Evolutionary conservation across 2,329 filamentous ascomycete genomes (phyloP), one percentile per base, ranked within the genome.

Genomic region (Zymoseptoria passerinii): DNA sequence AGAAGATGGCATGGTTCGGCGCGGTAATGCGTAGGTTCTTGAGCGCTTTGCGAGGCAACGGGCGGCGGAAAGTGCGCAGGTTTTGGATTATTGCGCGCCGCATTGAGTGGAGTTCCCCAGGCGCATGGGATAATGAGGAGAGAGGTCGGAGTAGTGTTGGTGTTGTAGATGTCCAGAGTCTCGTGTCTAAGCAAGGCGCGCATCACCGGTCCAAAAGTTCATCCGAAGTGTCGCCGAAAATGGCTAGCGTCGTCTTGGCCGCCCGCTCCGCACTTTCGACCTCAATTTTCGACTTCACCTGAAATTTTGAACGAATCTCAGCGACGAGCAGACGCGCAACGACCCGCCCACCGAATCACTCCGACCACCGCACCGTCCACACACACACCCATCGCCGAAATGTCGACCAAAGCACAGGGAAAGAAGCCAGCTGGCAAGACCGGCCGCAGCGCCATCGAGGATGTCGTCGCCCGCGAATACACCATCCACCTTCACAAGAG

Each of bases 401-500:
- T 78, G 76, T 70, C 76, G 61, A 72, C 63, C 70, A 68, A 72
- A 66, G 62, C 69, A 51, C 72, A 76, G 68, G 68, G 70, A 74
- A 77, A 69, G 73, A 83, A 85, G 81, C 87, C 85, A 81, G 76
- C 82, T 73, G 81, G 79, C 77, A 88, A 87, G 83, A 88, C 88
- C 81, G 77, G 79, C 74, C 90, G 92, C 77, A 96, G 90, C 80
- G 95, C 95, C 83, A 96, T 99, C 80, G 87, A 90, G 80, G 92
- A 99, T 81, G 95, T 99, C 77, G 92, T 99, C 79, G 88, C 94
- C 75, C 90, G 94, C 85, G 95, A 99, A 85, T 99, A 99, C 87
- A 99, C 94, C 80, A 97, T 99, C 83, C 92, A 99, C 86, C 83
- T 99, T 74, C 94, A 99, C 90, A 97, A 96, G 89, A 89, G 92